phyloP scores from a whole-genome alignment of 1,139 yeast species.

The Diutina mesorugosa region DNA sequence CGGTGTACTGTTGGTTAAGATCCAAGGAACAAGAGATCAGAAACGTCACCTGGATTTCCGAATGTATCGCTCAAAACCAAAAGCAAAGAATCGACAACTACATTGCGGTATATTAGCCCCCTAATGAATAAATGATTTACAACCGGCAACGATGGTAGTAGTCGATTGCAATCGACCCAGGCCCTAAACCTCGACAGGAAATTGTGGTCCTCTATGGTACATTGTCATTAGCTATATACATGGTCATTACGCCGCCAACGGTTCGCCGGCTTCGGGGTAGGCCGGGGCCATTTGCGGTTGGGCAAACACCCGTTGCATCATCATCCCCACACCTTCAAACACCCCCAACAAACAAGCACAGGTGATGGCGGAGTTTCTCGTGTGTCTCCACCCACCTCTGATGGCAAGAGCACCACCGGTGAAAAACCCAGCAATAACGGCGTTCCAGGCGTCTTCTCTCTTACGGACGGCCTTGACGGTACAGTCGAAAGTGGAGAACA shows the following conservation, averaged over 20 bases:
- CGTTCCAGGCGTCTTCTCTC: constrained; percentile 98
- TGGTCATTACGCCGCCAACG: constrained; percentile 2
- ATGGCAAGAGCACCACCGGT: constrained; percentile 97
- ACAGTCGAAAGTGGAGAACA: constrained; percentile 92
- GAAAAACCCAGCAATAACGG: constrained; percentile 95
- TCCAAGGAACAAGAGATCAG: constrained; percentile 94
- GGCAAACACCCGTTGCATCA: constrained; percentile 86
- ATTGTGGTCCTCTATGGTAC: not conserved
- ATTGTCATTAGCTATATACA: not conserved
- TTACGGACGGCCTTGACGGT: constrained; percentile 89
- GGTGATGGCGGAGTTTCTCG: constrained; percentile 91
- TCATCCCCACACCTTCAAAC: constrained; percentile 96
- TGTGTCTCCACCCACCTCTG: constrained; percentile 98
- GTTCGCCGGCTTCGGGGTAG: constrained; percentile 1
- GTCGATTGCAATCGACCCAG: too few relatives aligned
- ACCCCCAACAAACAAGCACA: constrained; percentile 96
- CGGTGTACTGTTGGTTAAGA: constrained; percentile 95
- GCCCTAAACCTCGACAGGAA: not conserved
- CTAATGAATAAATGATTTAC: not conserved
- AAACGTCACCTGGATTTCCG: constrained; percentile 97
- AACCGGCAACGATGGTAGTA: not conserved
- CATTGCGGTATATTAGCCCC: constrained; percentile 47
- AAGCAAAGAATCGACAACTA: constrained; percentile 71
- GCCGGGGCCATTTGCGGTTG: constrained; percentile 2
- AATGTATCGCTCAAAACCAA: constrained; percentile 86